Conservation (phyloP, 345 rosid genomes). For the Gossypium australe region DNA sequence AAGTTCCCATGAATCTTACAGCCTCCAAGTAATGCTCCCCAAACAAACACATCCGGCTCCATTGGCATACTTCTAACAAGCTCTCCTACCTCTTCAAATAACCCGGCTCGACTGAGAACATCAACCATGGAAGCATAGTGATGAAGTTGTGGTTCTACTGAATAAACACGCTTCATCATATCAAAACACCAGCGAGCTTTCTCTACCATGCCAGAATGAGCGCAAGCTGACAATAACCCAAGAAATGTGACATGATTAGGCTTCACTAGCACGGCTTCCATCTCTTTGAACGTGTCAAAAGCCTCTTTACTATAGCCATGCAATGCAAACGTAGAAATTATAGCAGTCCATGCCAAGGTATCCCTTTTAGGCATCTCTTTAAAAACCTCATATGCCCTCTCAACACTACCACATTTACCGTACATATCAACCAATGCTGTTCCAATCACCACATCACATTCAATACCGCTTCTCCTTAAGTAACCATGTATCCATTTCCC, state of each 20-base stretch:
- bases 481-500: constrained; percentile 48
- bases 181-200: constrained; percentile 47
- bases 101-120: constrained; percentile 45
- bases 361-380: constrained; percentile 44
- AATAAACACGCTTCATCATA: constrained; percentile 35
- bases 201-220: constrained; percentile 50
- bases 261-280: constrained; percentile 36
- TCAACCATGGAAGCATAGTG: constrained; percentile 60
- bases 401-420: constrained; percentile 54
- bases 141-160: constrained; percentile 38
- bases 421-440: constrained; percentile 65
- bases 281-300: constrained; percentile 38
- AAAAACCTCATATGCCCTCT: constrained; percentile 40
- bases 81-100: constrained; percentile 45
- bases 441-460: constrained; percentile 42
- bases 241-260: constrained; percentile 61
- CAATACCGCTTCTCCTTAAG: constrained; percentile 40
- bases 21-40: constrained; percentile 63
- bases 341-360: constrained; percentile 55
- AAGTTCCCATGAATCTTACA: constrained; percentile 52
- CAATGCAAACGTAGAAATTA: constrained; percentile 53
- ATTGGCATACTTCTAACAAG: constrained; percentile 46
- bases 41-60: constrained; percentile 52
- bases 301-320: constrained; percentile 49
- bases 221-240: constrained; percentile 56